Evolutionary conservation across 139 green algal species (phyloP), one percentile per base, ranked within the genome.

Genomic region (Chlorella vulgaris): DNA sequence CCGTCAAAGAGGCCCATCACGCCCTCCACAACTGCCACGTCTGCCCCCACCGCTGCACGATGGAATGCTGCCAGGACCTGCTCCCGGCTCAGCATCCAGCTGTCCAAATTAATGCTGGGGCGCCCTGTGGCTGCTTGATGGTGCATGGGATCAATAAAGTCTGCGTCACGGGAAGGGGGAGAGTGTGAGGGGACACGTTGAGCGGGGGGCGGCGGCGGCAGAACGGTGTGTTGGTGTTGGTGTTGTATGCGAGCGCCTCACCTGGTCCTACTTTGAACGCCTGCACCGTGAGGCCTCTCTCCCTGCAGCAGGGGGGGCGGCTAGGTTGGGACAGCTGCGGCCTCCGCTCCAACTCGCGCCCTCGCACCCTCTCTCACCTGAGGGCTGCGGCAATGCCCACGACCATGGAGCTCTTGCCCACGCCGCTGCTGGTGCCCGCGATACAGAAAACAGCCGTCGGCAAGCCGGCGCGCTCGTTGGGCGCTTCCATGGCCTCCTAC

Each of bases 1-100:
- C 90, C 93, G 82, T 98, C 94, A 84, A 91, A 98, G 3, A 98
- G 85, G 13, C 94, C 94, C 86, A 91, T 93, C 22, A 91, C 87
- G 19, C 94, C 94, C 74, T 98, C 94, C 22, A 98, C 83, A 7
- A 98, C 81, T 0, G 87, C 90, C 24, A 98, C 74, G 83, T 98
- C 94, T 15, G 89, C 90, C 31, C 87, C 84, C 3, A 67, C 76
- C 24, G 85, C 83, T 7, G 71, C 31, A 0, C 85, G 69, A n/a
- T 80, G 68, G 65, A 94, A 94, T 1, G 51, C 71, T 6, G 71
- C 78, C 66, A 91, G 22, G 51, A 86, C 89, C 66, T 89, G 70
- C 70, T 94, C 84, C 50, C 82, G 81, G 39, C 47, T 86, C 24
- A 95, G 74, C 88, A 97, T 94, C 91, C 91, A 98, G 39, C 89